Base-by-base conservation (phyloP, 2,329 filamentous ascomycete genomes). In the Aspergillus jensenii region DNA sequence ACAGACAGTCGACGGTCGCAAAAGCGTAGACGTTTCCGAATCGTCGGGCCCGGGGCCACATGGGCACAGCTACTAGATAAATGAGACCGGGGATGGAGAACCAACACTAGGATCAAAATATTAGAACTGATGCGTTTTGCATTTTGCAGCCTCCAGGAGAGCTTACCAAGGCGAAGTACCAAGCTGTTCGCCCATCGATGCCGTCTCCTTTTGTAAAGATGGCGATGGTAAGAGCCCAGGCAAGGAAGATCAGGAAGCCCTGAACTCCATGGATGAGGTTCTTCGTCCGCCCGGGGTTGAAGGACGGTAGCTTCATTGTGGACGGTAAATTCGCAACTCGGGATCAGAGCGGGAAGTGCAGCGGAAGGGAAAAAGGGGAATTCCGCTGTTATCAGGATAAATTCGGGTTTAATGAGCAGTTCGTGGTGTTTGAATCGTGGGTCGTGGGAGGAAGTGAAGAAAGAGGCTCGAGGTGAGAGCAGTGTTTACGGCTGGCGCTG, bases 21-120 rank as follows among this genome's bases (percentile, higher is more conserved):
- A 86, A 85, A 52, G 82, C 84, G 66, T 86, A 86, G 39, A 82
- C 81, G 64, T 85, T 86, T 56, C 82, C 81, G 66, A 87, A 84
- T 52, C 80, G 78, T 62, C 78, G 78, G 25, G 84, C 81, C 61
- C 84, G 81, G 23, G 79, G 79, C 81, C 83, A 87, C 75, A 85
- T 82, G 5, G 85, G 84, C 4, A 85, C 82, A 69, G 84, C 84
- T 46, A 81, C 78, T 55, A 85, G 81, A 69, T 87, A 87, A 57
- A 86, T 76, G 37, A 87, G 74, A 27, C 81, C 82, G 12, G 84
- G 84, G 43, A 84, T 76, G 43, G 80, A 81, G 62, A 86, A 70
- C 77, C 84, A 87, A 68, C 84, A 87, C 84, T 87, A 61, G 59
- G 15, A 23, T 3, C 14, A n/a, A 7, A 19, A 33, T 11, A 33